These are phyloP conservation scores for Termitomyces sp. DNA, from an alignment of 768 basidiomycete species.

Conservation along the genomic window DNA sequence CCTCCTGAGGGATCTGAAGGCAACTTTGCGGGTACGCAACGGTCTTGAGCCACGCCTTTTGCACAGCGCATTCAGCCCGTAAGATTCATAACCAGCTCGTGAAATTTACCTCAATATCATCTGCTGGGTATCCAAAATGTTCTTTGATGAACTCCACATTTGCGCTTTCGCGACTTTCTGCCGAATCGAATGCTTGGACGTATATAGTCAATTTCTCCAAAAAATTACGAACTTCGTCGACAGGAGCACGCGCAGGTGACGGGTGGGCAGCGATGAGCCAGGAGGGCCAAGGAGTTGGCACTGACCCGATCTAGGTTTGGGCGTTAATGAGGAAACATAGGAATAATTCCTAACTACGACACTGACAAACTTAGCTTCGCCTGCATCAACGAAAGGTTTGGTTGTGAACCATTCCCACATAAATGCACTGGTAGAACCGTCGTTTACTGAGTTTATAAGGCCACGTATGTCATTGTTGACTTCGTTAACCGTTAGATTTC, in stretches of 20 bases:
- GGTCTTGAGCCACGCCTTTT: conserved; percentile 77
- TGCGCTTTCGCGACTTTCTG: conserved; percentile 45
- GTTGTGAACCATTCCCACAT: conserved; percentile 94
- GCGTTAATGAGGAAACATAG: not conserved
- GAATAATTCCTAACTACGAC: not conserved
- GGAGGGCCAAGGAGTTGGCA: conserved; percentile 94
- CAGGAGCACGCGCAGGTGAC: conserved; percentile 45
- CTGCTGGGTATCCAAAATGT: conserved; percentile 75
- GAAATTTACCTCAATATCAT: conserved; percentile 64
- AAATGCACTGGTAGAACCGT: conserved; percentile 82
- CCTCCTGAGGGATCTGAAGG: conserved; percentile 51
- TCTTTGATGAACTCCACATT: conserved; percentile 73
- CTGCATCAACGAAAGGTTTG: conserved; percentile 69
- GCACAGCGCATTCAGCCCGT: not conserved
- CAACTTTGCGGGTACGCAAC: conserved; percentile 73
- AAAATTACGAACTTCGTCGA: conserved; percentile 49
- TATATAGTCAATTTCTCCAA: conserved; percentile 56
- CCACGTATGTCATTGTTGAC: conserved; percentile 81
- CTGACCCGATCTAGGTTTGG: conserved; percentile 64
- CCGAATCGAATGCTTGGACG: conserved; percentile 61
- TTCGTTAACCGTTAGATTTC: conserved; percentile 19
- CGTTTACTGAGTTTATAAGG: conserved; percentile 82
- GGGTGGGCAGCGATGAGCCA: conserved; percentile 93
- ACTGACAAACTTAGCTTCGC: conserved; percentile 79
- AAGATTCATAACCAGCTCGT: not conserved